Evolutionary conservation across 148 eudicot species (phyloP).

Genomic region (Suaeda aralocaspica): DNA sequence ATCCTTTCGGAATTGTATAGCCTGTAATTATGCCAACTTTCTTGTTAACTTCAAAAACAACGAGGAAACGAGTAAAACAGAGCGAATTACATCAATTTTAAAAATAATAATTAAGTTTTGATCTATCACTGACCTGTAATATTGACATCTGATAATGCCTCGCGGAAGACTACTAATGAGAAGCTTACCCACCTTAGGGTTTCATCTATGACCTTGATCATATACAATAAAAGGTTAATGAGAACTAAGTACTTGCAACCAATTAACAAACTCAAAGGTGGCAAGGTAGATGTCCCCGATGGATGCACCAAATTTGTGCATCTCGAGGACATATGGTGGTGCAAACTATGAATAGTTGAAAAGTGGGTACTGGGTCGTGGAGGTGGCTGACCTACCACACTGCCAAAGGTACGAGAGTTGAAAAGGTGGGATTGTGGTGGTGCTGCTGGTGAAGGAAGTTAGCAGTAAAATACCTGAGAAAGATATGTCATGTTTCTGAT

Average conservation of each 20-base stretch:
- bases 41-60: background rate
- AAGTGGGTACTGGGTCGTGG: too few species aligned
- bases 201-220: constrained; percentile 76
- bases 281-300: too few species aligned
- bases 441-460: background rate
- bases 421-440: too few species aligned
- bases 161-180: constrained; percentile 71
- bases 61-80: background rate
- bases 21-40: constrained; percentile 39
- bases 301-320: too few species aligned
- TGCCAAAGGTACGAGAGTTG: too few species aligned
- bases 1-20: constrained; percentile 79
- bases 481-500: constrained; percentile 77
- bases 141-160: constrained; percentile 64
- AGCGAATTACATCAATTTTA: background rate
- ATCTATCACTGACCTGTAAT: constrained; percentile 44
- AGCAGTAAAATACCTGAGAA: constrained; percentile 48
- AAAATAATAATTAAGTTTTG: background rate
- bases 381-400: too few species aligned
- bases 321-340: too few species aligned
- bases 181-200: constrained; percentile 76
- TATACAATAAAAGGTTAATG: constrained; percentile 1
- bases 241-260: background rate
- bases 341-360: too few species aligned
- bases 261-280: background rate